Evolutionary conservation across 805 yeast species (phyloP).

Genomic region (Candida boidinii): DNA sequence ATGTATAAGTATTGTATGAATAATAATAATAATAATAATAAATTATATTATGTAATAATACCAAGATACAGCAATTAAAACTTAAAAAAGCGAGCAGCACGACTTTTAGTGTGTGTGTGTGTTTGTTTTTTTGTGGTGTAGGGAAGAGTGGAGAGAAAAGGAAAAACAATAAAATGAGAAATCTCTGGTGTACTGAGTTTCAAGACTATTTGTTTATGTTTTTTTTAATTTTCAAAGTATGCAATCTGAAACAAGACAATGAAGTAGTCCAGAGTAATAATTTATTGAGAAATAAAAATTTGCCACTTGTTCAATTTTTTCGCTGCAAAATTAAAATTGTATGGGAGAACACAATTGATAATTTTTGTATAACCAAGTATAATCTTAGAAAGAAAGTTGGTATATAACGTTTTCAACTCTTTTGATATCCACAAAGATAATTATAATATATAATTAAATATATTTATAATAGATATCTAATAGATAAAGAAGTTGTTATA

Average conservation of each 20-base stretch:
- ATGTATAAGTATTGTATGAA: too few relatives aligned
- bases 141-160: background rate
- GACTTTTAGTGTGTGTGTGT: too few relatives aligned
- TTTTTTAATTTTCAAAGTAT: constrained; percentile 15
- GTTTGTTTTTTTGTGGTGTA: background rate
- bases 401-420: too few relatives aligned
- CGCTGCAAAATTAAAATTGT: too few relatives aligned
- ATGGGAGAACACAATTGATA: too few relatives aligned
- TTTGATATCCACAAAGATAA: too few relatives aligned
- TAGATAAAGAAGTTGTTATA: too few relatives aligned
- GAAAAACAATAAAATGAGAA: background rate
- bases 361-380: too few relatives aligned
- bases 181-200: constrained; percentile 1
- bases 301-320: background rate
- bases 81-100: background rate
- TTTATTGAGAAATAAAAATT: background rate
- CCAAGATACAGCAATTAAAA: background rate
- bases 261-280: constrained; percentile 25
- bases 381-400: too few relatives aligned
- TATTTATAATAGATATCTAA: too few relatives aligned
- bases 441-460: too few relatives aligned
- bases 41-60: background rate
- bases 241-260: constrained; percentile 26
- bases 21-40: background rate
- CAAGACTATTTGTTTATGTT: background rate